These are phyloP conservation scores for Globisporangium parvum DNA, from an alignment of 352 stramenopile species.

Conservation along the genomic window DNA sequence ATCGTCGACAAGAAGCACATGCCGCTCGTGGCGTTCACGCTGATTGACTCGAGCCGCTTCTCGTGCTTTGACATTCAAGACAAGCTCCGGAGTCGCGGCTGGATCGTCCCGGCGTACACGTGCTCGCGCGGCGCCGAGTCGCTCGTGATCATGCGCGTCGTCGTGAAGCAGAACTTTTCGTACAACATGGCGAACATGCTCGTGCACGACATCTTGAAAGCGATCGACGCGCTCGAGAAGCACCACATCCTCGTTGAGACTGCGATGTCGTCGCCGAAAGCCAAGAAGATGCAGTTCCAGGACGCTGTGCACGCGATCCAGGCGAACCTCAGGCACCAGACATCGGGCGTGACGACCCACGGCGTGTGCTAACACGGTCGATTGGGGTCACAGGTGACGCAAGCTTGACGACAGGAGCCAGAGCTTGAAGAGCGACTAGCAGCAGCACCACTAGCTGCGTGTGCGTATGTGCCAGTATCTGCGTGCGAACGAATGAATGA, in stretches of 20 bases:
- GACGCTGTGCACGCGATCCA: slow-evolving; percentile 67
- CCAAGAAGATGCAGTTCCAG: slow-evolving; percentile 56
- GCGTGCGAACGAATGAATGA: background rate
- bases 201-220: slow-evolving; percentile 80
- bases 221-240: slow-evolving; percentile 77
- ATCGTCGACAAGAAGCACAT: slow-evolving; percentile 90
- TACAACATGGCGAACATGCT: slow-evolving; percentile 88
- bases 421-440: background rate
- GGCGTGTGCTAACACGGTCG: slow-evolving; percentile 54
- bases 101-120: slow-evolving; percentile 89
- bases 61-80: slow-evolving; percentile 90
- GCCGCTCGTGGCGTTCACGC: slow-evolving; percentile 82
- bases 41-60: slow-evolving; percentile 79
- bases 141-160: slow-evolving; percentile 86
- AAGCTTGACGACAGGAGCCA: no score
- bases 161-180: slow-evolving; percentile 89
- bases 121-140: slow-evolving; percentile 78
- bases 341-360: slow-evolving; percentile 69
- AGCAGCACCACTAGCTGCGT: background rate
- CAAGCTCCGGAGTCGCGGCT: slow-evolving; percentile 79
- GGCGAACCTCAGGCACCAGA: slow-evolving; percentile 66
- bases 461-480: background rate
- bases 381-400: no score
- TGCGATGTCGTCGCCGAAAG: slow-evolving; percentile 75
- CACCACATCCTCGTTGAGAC: slow-evolving; percentile 68